Evolutionary conservation across 140 eudicot genomes (phyloP), one percentile per base, ranked within the genome.

Genomic region (Erigeron philadelphicus): DNA sequence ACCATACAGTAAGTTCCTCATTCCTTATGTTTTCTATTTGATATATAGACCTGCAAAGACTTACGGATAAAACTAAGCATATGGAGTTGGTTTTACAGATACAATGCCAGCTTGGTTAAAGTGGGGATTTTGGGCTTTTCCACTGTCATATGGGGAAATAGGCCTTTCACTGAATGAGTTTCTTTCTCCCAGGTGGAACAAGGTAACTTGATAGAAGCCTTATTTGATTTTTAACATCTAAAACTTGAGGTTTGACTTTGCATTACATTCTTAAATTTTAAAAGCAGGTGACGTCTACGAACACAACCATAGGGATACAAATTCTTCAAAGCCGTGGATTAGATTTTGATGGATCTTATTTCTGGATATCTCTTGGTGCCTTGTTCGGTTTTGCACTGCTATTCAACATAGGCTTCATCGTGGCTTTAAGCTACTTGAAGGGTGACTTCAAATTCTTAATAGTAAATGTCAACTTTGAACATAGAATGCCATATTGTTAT

Each of bases 331-430:
- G 80, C 49, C 96, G 87, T 72, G 91, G 97, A 2, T 68, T 91
- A 56, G 74, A 70, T 49, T 86, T 74, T 18, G 84, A 66, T 9
- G 89, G 61, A 58, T 50, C 77, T 81, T 73, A 64, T 52, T 81
- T 63, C 67, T 91, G 96, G 97, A 67, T 84, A 76, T 85, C 90
- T 43, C 42, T 88, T 79, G 84, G 81, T 62, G 91, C 91, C 65
- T 73, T 91, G 57, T 67, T 82, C 18, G 96, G 89, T 12, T 82
- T 84, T 52, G 76, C 83, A 10, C 23, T 91, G 19, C 31, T 91
- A 25, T 72, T 86, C 63, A 85, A 83, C 72, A 49, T 81, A 55
- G 87, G 84, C 10, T 91, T 80, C 72, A 75, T 83, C 60, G 17
- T 88, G 84, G 90, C 96, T 67, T 78, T 88, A 56, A 84, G 61